Percentiles rank a stretch among this genome's conserved stretches.
Evolutionary conservation across 371 early-diverging fungal genomes (phyloP).

Genomic region (Circinella umbellata): DNA sequence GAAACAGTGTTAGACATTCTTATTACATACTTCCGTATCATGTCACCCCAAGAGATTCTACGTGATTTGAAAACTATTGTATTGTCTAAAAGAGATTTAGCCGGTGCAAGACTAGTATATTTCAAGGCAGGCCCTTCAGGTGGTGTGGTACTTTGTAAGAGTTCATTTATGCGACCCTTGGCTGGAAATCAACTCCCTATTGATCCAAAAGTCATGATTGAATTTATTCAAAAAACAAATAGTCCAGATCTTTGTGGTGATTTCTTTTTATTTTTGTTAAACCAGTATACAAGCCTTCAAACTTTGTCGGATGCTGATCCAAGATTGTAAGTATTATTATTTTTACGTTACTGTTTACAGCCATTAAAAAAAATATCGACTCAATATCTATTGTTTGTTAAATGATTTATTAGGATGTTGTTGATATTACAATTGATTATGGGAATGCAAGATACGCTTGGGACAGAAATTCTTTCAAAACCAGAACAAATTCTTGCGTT

Average conservation of each 20-base stretch:
- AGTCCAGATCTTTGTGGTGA: conserved; percentile 69
- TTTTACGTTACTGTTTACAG: background rate
- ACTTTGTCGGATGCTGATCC: conserved; percentile 34
- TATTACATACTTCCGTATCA: conserved; percentile 58
- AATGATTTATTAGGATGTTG: conserved; percentile 48
- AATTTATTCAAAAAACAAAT: conserved; percentile 59
- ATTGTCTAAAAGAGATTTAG: conserved; percentile 51
- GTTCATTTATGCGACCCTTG: conserved; percentile 29
- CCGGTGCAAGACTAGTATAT: conserved; percentile 54
- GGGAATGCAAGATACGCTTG: conserved; percentile 71
- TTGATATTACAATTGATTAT: conserved; percentile 62
- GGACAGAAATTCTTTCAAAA: conserved; percentile 77
- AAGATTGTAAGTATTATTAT: conserved; percentile 42
- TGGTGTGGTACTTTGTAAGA: conserved; percentile 55
- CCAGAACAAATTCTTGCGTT: conserved; percentile 82
- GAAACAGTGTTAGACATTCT: conserved; percentile 56
- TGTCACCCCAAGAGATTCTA: conserved; percentile 51
- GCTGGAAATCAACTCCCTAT: conserved; percentile 59
- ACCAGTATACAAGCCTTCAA: conserved; percentile 68
- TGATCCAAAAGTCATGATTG: conserved; percentile 62
- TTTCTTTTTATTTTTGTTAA: conserved; percentile 76
- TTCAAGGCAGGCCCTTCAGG: conserved; percentile 65
- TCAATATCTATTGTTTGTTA: background rate
- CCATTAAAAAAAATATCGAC: background rate
- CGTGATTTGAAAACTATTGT: conserved; percentile 58